These are phyloP conservation scores for Xylaria grammica DNA, from an alignment of 495 filamentous ascomycete species.

Conservation along the genomic window DNA sequence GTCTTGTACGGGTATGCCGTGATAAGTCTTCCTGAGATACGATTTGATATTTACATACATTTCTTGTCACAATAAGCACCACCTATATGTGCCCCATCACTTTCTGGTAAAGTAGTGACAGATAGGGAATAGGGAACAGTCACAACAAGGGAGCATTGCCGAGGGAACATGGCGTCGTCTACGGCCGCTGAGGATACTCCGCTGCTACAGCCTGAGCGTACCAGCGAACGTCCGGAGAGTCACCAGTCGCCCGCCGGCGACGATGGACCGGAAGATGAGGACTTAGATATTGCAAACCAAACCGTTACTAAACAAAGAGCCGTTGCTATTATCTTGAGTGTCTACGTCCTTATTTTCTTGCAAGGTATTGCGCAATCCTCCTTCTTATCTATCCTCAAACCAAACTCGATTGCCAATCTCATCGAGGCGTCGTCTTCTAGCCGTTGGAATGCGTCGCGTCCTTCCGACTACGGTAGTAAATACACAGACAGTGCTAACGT, in stretches of 20 bases:
- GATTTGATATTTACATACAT: too few species aligned
- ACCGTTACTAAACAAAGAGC: constrained; percentile 30
- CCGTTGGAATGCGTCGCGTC: neutral
- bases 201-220: constrained; percentile 40
- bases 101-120: neutral
- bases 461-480: neutral
- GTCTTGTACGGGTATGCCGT: too few species aligned
- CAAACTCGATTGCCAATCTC: neutral
- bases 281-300: constrained; percentile 37
- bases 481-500: neutral
- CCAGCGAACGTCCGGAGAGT: neutral
- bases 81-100: neutral
- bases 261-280: constrained; percentile 13
- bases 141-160: neutral
- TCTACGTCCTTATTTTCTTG: constrained; percentile 53
- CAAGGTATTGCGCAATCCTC: constrained; percentile 36
- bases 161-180: neutral
- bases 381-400: neutral
- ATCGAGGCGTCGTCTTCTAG: neutral
- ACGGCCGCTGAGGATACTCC: constrained; percentile 42
- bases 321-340: constrained; percentile 45
- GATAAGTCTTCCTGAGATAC: too few species aligned
- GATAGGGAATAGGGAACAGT: neutral
- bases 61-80: too few species aligned
- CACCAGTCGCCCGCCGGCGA: neutral